phyloP scores from a whole-genome alignment of 129 eudicot species.

The Arctium lappa region DNA sequence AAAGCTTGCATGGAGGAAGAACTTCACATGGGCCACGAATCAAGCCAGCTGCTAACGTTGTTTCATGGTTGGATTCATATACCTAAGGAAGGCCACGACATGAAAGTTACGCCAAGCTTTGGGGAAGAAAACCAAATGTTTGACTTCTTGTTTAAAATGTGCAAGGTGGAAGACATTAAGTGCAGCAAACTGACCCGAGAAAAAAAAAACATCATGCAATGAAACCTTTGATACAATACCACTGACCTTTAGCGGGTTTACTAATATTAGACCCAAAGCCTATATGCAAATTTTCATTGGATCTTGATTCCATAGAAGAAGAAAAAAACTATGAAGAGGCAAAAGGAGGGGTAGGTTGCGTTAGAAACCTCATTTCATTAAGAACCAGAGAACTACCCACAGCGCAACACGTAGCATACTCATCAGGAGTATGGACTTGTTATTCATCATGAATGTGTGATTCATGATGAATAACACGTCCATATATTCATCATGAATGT shows the following conservation, averaged over 20 bases:
- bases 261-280: not conserved
- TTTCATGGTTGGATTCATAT: conserved; percentile 73
- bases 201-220: too few relatives aligned
- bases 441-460: too few relatives aligned
- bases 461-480: too few relatives aligned
- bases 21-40: conserved; percentile 80
- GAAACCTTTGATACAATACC: not conserved
- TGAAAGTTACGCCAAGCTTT: not conserved
- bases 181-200: not conserved
- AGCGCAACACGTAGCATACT: not conserved
- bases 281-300: not conserved
- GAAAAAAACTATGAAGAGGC: not conserved
- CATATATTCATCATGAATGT: not conserved
- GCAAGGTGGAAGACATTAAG: not conserved
- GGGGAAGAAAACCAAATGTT: not conserved
- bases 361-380: not conserved
- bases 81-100: conserved; percentile 42
- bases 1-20: conserved; percentile 63
- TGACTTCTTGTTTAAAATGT: not conserved
- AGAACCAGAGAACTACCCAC: not conserved
- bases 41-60: conserved; percentile 51
- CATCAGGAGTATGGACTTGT: not conserved
- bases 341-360: conserved; percentile 38
- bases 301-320: not conserved
- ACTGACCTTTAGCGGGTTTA: not conserved